phyloP scores from a whole-genome alignment of 2,329 filamentous ascomycete species.

The Monosporascus cannonballus region DNA sequence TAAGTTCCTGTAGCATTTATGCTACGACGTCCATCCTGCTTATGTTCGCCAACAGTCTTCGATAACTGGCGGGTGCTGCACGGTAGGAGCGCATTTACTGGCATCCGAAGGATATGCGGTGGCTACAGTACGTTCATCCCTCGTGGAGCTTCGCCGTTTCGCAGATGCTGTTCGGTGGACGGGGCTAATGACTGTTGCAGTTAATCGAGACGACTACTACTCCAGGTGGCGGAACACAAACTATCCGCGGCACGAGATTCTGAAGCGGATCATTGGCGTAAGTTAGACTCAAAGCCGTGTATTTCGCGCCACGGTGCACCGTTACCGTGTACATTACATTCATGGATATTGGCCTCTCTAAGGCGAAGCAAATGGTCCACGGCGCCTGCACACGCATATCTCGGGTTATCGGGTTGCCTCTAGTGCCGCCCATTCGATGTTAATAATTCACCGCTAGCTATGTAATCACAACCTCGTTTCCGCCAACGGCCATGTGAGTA shows the following conservation, averaged over 20 bases:
- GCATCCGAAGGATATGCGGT: constrained; percentile 81
- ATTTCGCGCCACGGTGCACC: not conserved
- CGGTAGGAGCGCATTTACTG: constrained; percentile 76
- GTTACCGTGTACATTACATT: not conserved
- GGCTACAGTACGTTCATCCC: constrained; percentile 66
- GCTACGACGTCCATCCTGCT: not conserved
- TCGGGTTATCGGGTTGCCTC: too few relatives aligned
- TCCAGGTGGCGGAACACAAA: constrained; percentile 72
- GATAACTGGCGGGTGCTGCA: constrained; percentile 96
- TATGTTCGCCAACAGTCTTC: constrained; percentile 55
- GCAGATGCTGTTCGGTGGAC: not conserved
- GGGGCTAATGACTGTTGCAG: constrained; percentile 32
- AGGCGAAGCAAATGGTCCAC: too few relatives aligned
- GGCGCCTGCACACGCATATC: too few relatives aligned
- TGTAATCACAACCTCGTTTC: too few relatives aligned
- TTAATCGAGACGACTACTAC: constrained; percentile 74
- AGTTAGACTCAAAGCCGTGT: not conserved
- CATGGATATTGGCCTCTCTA: too few relatives aligned
- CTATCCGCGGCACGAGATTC: constrained; percentile 41
- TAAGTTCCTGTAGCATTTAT: constrained; percentile 36
- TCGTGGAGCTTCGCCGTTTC: not conserved
- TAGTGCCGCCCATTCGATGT: too few relatives aligned
- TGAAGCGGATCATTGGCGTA: constrained; percentile 27
- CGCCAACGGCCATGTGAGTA: too few relatives aligned
- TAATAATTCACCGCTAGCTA: too few relatives aligned